A percentile compares a stretch with the other conserved stretches of the same genome.
phyloP scores from a whole-genome alignment of 2,329 filamentous ascomycete species.

The Xylaria sp. region DNA sequence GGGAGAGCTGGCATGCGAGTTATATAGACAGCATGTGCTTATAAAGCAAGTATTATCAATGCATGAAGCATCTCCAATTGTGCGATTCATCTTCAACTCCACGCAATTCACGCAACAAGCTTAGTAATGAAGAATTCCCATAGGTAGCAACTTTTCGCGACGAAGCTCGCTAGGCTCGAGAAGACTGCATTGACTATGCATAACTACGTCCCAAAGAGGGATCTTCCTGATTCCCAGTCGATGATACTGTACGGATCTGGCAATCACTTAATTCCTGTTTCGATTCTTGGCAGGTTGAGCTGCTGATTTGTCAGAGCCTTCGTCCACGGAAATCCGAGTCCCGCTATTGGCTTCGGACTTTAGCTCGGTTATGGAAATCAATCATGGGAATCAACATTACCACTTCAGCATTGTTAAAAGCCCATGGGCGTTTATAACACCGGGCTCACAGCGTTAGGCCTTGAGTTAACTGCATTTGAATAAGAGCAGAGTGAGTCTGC shows the following conservation, averaged over 20 bases:
- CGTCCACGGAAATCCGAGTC: background rate
- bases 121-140: background rate
- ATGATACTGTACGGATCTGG: no score
- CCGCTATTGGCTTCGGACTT: background rate
- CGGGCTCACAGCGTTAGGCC: background rate
- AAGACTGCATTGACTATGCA: background rate
- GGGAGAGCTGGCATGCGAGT: no score
- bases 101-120: background rate
- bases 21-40: background rate
- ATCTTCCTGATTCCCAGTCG: no score
- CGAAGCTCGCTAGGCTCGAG: background rate
- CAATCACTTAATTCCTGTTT: no score
- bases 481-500: background rate
- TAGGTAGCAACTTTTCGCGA: conserved; percentile 16
- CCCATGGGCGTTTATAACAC: background rate
- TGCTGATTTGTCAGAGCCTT: background rate
- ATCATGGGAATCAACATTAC: background rate
- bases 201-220: no score
- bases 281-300: no score
- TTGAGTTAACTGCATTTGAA: background rate
- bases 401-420: background rate
- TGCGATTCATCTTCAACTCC: background rate
- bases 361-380: background rate
- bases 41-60: conserved; percentile 9
- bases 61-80: background rate